Evolutionary conservation across 306 rosid genomes (phyloP), one percentile per base, ranked within the genome.

Genomic region (Trichosanthes cucumerina): DNA sequence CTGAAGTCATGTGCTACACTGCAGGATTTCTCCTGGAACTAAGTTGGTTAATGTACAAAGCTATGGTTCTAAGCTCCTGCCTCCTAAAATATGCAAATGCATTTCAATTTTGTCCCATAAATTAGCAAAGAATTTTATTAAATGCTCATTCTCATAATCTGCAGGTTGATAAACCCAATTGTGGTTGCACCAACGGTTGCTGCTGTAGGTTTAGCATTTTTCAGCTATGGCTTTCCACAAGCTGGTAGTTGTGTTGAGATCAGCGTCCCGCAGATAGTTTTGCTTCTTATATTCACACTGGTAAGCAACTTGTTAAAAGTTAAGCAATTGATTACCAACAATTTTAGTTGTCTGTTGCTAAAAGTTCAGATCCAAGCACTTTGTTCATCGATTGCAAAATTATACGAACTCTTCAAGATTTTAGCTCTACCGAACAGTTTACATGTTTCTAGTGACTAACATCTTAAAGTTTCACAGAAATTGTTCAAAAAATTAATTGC

Each of bases 161-260:
- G 84, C 82, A 93, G 98, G 87, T 73, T 93, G 79, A 88, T 90
- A 91, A 90, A 92, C 83, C 98, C 98, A 50, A 78, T 92, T 68
- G 97, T 95, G 81, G 93, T 95, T 82, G 98, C 98, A 44, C 98
- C 98, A 65, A 91, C 98, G 64, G 93, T 95, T 83, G 97, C 97
- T 44, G 97, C 97, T 3, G 88, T 92, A 64, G 97, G 98, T 76
- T 89, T 94, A 84, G 97, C 98, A 23, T 94, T 94, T 87, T 94
- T 94, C 76, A 91, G 98, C 89, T 94, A 88, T 49, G 98, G 98
- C 24, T 92, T 94, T 86, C 96, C 95, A 34, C 97, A 92, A 83
- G 97, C 97, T 58, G 97, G 96, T 44, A 85, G 88, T 82, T 95
- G 98, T 82, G 70, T 90, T 76, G 98, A 95, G 89, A 95, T 95